Evolutionary conservation across 2,329 filamentous ascomycete species (phyloP).

Genomic region (Clonostachys rhizophaga): DNA sequence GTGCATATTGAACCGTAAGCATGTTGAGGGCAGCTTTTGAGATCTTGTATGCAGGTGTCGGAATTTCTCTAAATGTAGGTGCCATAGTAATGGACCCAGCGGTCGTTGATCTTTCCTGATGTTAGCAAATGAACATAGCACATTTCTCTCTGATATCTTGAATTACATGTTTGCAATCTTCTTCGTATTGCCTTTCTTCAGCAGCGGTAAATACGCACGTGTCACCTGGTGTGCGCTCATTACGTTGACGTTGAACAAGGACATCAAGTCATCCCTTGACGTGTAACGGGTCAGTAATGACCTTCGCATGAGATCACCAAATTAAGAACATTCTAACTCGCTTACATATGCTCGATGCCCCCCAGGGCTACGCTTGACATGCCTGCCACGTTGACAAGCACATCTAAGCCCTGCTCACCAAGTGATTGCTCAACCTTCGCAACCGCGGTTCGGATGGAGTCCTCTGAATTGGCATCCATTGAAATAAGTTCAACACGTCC

Average conservation of each 20-base stretch:
- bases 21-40: conserved; percentile 41
- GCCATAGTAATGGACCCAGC: conserved; percentile 31
- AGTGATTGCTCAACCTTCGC: conserved; percentile 1
- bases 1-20: conserved; percentile 35
- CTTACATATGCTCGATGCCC: too few species aligned
- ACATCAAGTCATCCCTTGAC: conserved; percentile 1
- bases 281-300: too few species aligned
- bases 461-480: conserved; percentile 1
- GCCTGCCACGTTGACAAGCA: conserved; percentile 4
- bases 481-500: conserved; percentile 1
- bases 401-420: conserved; percentile 1
- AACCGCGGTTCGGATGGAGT: background rate
- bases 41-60: conserved; percentile 35
- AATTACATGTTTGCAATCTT: conserved; percentile 35
- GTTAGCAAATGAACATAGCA: background rate
- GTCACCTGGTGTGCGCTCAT: conserved; percentile 12
- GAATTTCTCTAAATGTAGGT: conserved; percentile 8
- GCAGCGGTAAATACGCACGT: conserved; percentile 26
- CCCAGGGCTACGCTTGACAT: background rate
- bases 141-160: background rate
- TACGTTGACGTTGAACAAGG: conserved; percentile 3
- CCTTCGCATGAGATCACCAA: too few species aligned
- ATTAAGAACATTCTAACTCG: too few species aligned
- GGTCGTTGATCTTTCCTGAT: conserved; percentile 12
- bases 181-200: conserved; percentile 29